Evolutionary conservation across 2,329 filamentous ascomycete genomes (phyloP).

Genomic region (Diaporthe destruens): DNA sequence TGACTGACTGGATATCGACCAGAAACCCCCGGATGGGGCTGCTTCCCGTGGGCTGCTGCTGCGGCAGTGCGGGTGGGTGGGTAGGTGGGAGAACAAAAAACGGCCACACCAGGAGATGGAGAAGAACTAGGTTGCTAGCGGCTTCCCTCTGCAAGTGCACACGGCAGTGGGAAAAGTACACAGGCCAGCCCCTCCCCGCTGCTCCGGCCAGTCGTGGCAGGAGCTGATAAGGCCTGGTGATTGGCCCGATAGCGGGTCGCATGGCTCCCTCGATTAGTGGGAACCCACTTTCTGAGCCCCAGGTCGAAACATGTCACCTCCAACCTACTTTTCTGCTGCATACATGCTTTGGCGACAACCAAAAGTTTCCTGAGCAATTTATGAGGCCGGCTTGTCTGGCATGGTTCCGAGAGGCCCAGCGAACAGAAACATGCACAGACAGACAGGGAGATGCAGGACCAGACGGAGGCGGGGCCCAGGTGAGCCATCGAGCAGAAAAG

Average conservation of each 20-base stretch:
- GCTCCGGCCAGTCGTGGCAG: conserved; percentile 1
- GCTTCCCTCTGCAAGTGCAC: conserved; percentile 20
- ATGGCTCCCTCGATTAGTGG: conserved; percentile 23
- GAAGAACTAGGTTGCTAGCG: conserved; percentile 14
- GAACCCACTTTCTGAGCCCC: conserved; percentile 14
- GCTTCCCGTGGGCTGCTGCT: background rate
- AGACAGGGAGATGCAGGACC: background rate
- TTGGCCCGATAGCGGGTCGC: conserved; percentile 35
- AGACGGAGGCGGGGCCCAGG: background rate
- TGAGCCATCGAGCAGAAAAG: background rate
- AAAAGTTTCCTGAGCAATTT: background rate
- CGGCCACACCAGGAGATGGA: conserved; percentile 4
- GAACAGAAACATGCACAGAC: background rate
- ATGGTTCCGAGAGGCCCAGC: background rate
- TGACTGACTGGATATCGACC: background rate
- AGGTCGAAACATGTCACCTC: background rate
- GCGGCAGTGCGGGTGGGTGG: too few relatives aligned
- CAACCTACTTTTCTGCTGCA: background rate
- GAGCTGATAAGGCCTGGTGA: background rate
- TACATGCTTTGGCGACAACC: background rate
- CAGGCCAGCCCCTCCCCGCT: background rate
- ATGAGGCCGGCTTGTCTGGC: background rate
- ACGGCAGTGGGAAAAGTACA: conserved; percentile 32
- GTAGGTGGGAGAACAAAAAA: conserved; percentile 26
- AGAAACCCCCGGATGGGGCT: conserved; percentile 3